phyloP scores from a whole-genome alignment of 768 basidiomycete genomes.

The Grammothele lineata region DNA sequence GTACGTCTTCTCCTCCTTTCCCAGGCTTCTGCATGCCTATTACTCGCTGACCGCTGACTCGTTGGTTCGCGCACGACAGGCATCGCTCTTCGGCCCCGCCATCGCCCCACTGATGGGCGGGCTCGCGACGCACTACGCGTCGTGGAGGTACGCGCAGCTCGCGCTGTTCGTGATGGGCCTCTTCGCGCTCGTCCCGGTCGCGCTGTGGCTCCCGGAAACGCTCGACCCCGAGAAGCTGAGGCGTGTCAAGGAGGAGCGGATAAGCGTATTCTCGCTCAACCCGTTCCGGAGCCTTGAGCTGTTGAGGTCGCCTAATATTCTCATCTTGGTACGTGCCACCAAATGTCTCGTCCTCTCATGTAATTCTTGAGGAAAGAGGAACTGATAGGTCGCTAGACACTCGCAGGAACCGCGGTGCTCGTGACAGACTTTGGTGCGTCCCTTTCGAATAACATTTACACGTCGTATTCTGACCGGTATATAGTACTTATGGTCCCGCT shows the following conservation, averaged over 20 bases:
- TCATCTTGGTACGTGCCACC: constrained; percentile 43
- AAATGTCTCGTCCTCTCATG: no score
- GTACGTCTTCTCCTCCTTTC: no score
- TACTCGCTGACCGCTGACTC: neutral
- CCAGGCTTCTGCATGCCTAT: no score
- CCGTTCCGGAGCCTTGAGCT: constrained; percentile 49
- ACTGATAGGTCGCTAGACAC: constrained; percentile 26
- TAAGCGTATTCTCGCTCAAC: constrained; percentile 47
- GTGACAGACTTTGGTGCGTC: constrained; percentile 33
- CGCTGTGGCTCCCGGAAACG: constrained; percentile 59
- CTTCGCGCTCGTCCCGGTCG: constrained; percentile 35
- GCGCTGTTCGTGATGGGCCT: constrained; percentile 39
- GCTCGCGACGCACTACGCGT: constrained; percentile 51
- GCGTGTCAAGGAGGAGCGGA: constrained; percentile 25
- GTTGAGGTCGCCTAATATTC: constrained; percentile 56
- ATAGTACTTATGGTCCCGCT: constrained; percentile 52
- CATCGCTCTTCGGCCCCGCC: constrained; percentile 53
- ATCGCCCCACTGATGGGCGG: constrained; percentile 60
- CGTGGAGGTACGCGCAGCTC: constrained; percentile 62
- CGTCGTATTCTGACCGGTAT: neutral
- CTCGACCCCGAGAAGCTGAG: constrained; percentile 50
- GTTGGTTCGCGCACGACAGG: constrained; percentile 29
- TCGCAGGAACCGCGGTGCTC: constrained; percentile 31
- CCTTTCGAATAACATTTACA: neutral
- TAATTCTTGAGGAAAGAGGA: no score